Base-by-base conservation (phyloP, 2,329 filamentous ascomycete species). In the Alternaria conjuncta region DNA sequence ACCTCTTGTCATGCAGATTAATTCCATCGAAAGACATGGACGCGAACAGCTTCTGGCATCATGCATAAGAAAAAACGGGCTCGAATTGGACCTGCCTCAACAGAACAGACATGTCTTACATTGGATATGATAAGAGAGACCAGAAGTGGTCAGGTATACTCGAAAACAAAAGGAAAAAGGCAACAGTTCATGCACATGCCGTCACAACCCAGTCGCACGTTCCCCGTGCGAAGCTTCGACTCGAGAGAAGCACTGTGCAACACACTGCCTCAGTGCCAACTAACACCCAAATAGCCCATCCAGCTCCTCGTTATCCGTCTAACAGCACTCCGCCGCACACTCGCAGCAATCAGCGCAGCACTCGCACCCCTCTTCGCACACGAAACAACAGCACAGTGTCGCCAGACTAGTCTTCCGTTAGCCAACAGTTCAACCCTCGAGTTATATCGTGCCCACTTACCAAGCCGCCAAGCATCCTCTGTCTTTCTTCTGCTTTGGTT, bases 361-460 rank as follows among this genome's bases (percentile, higher is more conserved):
- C 76, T 89, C 87, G 71, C 88, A 90, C 26, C 85, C 83, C 78
- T 89, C 88, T 73, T 89, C 88, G 71, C 86, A 88, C 26, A 90
- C 82, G 78, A 87, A 90, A 73, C 87, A 89, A 76, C 88, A 90
- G 81, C 87, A 89, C 41, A 90, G 64, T 5, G 72, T 70, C 4
- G 77, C 77, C 51, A 79, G 49, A 68, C 76, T 76, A 49, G 45
- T 47, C 15, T 6, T 28, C 6, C 20, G 51, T 71, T 57, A 70
- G 63, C 54, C 3, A 20, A 11, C n/a, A 25, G 11, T 50, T 3
- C 18, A 21, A n/a, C 4, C 18, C 26, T 20, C 7, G 5, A 9
- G 7, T 18, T 18, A 55, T 26, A 12, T 28, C 20, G 3, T 26
- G 13, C 21, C 20, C 15, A 71, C 72, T 68, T 60, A 75, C 72